Percentiles rank a stretch among this genome's conserved stretches.
These are phyloP conservation scores for Umbelopsis sp. DNA, from an alignment of 192 early-diverging fungal species.

Conservation along the genomic window DNA sequence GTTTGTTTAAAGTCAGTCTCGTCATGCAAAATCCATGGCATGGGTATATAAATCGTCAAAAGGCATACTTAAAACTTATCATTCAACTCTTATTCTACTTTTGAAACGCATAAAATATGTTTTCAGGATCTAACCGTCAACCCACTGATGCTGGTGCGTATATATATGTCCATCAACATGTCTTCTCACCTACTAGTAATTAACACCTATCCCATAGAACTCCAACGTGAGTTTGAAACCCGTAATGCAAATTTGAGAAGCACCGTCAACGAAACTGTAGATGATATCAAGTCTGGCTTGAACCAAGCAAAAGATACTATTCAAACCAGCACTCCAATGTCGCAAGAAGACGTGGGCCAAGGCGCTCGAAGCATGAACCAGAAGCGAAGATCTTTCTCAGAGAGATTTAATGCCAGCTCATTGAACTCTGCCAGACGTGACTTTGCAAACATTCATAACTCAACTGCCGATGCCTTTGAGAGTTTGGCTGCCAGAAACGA, in stretches of 20 bases:
- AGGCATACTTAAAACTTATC: too few relatives aligned
- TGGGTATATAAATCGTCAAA: neutral
- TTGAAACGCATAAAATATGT: neutral
- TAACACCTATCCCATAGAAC: neutral
- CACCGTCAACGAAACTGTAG: conserved; percentile 8
- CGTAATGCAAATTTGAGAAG: conserved; percentile 4
- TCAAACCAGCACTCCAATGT: neutral
- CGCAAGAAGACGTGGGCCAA: neutral
- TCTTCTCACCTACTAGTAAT: too few relatives aligned
- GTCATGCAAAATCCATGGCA: conserved; percentile 6
- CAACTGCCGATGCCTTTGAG: conserved; percentile 4
- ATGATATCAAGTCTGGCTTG: conserved; percentile 4
- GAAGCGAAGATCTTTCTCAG: neutral
- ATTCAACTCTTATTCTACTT: neutral
- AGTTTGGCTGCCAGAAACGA: conserved; percentile 11
- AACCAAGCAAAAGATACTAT: neutral
- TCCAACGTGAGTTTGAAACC: neutral
- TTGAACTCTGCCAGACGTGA: conserved; percentile 7
- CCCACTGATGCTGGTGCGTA: conserved; percentile 20
- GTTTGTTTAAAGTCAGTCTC: neutral
- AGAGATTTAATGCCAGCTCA: conserved; percentile 7
- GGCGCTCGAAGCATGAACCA: neutral
- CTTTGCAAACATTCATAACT: neutral
- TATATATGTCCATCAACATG: neutral
- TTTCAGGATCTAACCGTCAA: conserved; percentile 15